These are phyloP conservation scores for Venustampulla echinocandica DNA, from an alignment of 495 filamentous ascomycete genomes.

Conservation along the genomic window DNA sequence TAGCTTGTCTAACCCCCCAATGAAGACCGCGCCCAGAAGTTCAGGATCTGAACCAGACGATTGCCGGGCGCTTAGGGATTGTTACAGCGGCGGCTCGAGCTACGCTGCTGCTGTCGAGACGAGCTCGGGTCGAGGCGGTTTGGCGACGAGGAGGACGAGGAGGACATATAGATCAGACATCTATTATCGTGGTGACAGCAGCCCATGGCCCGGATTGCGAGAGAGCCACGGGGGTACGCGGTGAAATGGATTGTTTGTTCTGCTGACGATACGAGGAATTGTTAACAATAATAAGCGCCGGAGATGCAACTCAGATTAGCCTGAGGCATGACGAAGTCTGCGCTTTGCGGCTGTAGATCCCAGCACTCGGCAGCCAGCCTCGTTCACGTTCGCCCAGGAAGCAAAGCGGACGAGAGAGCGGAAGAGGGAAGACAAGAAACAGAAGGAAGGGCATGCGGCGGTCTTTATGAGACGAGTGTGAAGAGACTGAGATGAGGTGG, in stretches of 20 bases:
- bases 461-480: slow-evolving; percentile 19
- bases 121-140: neutral
- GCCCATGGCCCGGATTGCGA: neutral
- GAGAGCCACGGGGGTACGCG: neutral
- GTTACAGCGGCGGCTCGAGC: slow-evolving; percentile 9
- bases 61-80: slow-evolving; percentile 14
- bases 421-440: slow-evolving; percentile 6
- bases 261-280: too few species aligned
- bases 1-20: slow-evolving; percentile 14
- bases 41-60: slow-evolving; percentile 8
- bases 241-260: slow-evolving; percentile 11
- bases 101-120: neutral
- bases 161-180: neutral
- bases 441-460: slow-evolving; percentile 8
- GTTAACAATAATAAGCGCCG: slow-evolving; percentile 23
- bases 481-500: slow-evolving; percentile 19
- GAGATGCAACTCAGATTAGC: slow-evolving; percentile 5
- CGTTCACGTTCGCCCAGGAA: slow-evolving; percentile 1
- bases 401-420: slow-evolving; percentile 1
- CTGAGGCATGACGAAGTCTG: slow-evolving; percentile 10
- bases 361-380: slow-evolving; percentile 2
- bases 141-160: neutral
- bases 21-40: slow-evolving; percentile 7
- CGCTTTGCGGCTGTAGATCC: slow-evolving; percentile 6
- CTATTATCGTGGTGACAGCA: neutral